These are phyloP conservation scores for Evernia prunastri DNA, from an alignment of 495 filamentous ascomycete species.

Conservation along the genomic window DNA sequence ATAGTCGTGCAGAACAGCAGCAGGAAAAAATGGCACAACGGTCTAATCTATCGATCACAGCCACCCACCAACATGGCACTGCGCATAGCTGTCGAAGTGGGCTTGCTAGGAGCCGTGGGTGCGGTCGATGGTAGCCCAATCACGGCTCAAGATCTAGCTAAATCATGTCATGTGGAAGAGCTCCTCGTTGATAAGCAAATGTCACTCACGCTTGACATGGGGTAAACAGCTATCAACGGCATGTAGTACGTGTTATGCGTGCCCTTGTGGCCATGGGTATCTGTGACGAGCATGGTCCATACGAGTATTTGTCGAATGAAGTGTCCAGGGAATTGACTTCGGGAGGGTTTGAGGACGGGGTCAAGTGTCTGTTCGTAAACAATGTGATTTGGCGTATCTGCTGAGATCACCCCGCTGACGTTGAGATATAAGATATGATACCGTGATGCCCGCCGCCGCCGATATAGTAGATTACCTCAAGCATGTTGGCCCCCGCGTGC, in stretches of 20 bases:
- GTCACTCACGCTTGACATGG: neutral
- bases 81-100: slow-evolving; percentile 14
- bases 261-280: slow-evolving; percentile 26
- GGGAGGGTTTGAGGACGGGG: slow-evolving; percentile 28
- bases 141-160: slow-evolving; percentile 9
- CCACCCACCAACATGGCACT: slow-evolving; percentile 13
- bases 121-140: slow-evolving; percentile 12
- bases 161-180: neutral
- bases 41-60: neutral
- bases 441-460: slow-evolving; percentile 23
- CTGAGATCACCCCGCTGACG: slow-evolving; percentile 5
- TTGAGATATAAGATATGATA: slow-evolving; percentile 10
- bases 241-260: slow-evolving; percentile 28
- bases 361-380: slow-evolving; percentile 28
- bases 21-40: too few relatives aligned
- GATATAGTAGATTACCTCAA: slow-evolving; percentile 28
- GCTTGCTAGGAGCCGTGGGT: slow-evolving; percentile 8
- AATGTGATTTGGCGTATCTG: too few relatives aligned
- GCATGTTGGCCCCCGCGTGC: slow-evolving; percentile 24
- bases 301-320: slow-evolving; percentile 26
- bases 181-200: slow-evolving; percentile 15
- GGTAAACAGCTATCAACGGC: neutral
- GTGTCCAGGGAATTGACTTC: slow-evolving; percentile 25
- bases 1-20: too few relatives aligned
- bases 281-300: slow-evolving; percentile 25